These are phyloP conservation scores for Hygrocybe punicea DNA, from an alignment of 768 basidiomycete species.

Conservation along the genomic window DNA sequence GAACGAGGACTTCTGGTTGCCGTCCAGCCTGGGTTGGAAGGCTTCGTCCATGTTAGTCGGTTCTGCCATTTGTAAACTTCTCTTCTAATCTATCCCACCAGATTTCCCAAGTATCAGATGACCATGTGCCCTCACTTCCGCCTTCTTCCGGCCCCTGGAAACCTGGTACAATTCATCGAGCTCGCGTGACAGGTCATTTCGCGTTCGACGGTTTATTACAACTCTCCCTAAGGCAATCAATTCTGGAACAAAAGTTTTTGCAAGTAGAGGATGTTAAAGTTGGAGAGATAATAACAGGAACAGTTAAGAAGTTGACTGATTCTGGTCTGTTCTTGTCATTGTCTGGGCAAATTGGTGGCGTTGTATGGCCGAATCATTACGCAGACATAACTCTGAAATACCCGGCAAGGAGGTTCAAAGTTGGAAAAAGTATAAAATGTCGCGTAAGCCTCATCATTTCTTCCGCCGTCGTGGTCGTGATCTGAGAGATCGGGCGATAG, in stretches of 20 bases:
- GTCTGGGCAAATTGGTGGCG: slow-evolving; percentile 84
- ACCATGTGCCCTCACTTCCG: slow-evolving; percentile 78
- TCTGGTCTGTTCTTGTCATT: slow-evolving; percentile 81
- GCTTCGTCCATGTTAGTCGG: slow-evolving; percentile 79
- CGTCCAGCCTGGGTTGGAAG: slow-evolving; percentile 60
- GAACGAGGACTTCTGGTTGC: slow-evolving; percentile 81
- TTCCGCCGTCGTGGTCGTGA: slow-evolving; percentile 5
- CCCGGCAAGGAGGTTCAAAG: slow-evolving; percentile 86
- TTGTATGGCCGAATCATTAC: slow-evolving; percentile 92
- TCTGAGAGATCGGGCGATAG: slow-evolving; percentile 32
- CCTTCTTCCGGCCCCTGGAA: slow-evolving; percentile 76
- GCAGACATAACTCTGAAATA: slow-evolving; percentile 94
- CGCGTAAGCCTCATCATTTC: slow-evolving; percentile 49
- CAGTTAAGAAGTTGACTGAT: slow-evolving; percentile 80
- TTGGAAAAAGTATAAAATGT: slow-evolving; percentile 78
- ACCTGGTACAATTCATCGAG: slow-evolving; percentile 71
- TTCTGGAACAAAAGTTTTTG: slow-evolving; percentile 83
- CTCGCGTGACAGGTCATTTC: slow-evolving; percentile 84
- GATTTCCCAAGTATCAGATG: slow-evolving; percentile 94
- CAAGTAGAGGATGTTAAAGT: slow-evolving; percentile 78
- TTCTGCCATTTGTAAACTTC: slow-evolving; percentile 4
- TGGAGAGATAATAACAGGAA: slow-evolving; percentile 84
- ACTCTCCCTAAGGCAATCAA: slow-evolving; percentile 77
- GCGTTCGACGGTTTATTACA: slow-evolving; percentile 84
- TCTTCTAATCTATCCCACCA: slow-evolving; percentile 28